These are phyloP conservation scores for Zygoascus hellenicus DNA, from an alignment of 1,139 yeast genomes.

Conservation along the genomic window DNA sequence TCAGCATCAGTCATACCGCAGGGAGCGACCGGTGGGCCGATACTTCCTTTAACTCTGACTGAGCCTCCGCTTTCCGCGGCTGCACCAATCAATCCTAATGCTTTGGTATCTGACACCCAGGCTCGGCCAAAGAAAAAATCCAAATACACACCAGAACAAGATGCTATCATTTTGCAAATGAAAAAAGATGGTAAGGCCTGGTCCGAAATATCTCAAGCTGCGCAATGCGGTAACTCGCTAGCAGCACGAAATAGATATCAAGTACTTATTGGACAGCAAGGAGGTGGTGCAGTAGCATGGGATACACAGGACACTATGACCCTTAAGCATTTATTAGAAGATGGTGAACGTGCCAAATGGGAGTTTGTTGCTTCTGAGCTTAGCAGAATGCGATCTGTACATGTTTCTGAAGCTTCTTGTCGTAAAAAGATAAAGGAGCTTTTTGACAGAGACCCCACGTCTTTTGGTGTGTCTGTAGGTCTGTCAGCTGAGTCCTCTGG, in stretches of 20 bases:
- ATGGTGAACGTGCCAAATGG: conserved; percentile 72
- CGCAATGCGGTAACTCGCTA: conserved; percentile 60
- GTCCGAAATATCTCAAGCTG: conserved; percentile 67
- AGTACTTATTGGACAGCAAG: conserved; percentile 78
- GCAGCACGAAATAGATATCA: conserved; percentile 78
- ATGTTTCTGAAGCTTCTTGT: conserved; percentile 49
- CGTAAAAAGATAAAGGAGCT: conserved; percentile 49
- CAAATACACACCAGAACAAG: conserved; percentile 65
- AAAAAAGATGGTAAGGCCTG: conserved; percentile 62
- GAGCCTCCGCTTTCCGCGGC: conserved; percentile 34
- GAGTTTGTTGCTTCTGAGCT: conserved; percentile 56
- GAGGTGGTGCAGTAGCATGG: conserved; percentile 67
- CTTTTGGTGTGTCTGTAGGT: conserved; percentile 45
- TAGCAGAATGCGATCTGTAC: conserved; percentile 52
- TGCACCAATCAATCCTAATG: conserved; percentile 33
- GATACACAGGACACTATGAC: conserved; percentile 50
- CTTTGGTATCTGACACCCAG: conserved; percentile 36
- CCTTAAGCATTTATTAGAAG: conserved; percentile 52
- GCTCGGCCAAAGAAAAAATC: conserved; percentile 56
- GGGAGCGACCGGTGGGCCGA: conserved; percentile 14
- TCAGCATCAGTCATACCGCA: not conserved
- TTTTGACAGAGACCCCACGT: conserved; percentile 52
- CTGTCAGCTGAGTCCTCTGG: conserved; percentile 3
- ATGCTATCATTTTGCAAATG: conserved; percentile 53
- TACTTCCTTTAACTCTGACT: conserved; percentile 28